These are phyloP conservation scores for Colletotrichum sp. DNA, from an alignment of 2,329 filamentous ascomycete species.

Conservation along the genomic window DNA sequence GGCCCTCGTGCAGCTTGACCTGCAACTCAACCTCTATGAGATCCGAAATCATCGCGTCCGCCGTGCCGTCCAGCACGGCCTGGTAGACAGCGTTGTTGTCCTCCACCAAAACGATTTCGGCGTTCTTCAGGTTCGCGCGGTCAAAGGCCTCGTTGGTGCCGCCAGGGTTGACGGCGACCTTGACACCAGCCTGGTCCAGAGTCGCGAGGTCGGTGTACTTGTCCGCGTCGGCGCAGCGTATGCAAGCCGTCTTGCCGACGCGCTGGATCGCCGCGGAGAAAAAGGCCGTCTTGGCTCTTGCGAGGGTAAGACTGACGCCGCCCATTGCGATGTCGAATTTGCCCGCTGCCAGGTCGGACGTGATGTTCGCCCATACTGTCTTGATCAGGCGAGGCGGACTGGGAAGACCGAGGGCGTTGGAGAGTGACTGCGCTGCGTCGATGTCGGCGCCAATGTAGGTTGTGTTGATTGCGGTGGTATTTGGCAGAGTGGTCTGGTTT, in stretches of 20 bases:
- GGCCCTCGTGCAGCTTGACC: background rate
- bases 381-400: background rate
- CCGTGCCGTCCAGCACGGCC: background rate
- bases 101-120: slow-evolving; percentile 8
- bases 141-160: slow-evolving; percentile 22
- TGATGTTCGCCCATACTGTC: slow-evolving; percentile 15
- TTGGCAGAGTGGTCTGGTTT: background rate
- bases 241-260: slow-evolving; percentile 20
- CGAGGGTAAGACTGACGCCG: slow-evolving; percentile 17
- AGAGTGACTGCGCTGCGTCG: slow-evolving; percentile 17
- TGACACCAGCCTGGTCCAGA: slow-evolving; percentile 7
- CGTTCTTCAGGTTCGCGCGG: slow-evolving; percentile 11
- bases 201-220: slow-evolving; percentile 15
- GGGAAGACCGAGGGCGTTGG: slow-evolving; percentile 18
- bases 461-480: slow-evolving; percentile 7
- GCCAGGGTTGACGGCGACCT: slow-evolving; percentile 14
- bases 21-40: slow-evolving; percentile 19
- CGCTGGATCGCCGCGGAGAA: slow-evolving; percentile 14
- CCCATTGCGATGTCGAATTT: slow-evolving; percentile 21
- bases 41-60: slow-evolving; percentile 20
- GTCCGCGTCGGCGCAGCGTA: slow-evolving; percentile 13
- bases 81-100: slow-evolving; percentile 21
- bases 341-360: slow-evolving; percentile 5
- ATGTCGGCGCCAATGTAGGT: slow-evolving; percentile 21
- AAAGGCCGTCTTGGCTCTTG: background rate